Conservation (phyloP, 1,284 basidiomycete species). For the Mycena citricolor region DNA sequence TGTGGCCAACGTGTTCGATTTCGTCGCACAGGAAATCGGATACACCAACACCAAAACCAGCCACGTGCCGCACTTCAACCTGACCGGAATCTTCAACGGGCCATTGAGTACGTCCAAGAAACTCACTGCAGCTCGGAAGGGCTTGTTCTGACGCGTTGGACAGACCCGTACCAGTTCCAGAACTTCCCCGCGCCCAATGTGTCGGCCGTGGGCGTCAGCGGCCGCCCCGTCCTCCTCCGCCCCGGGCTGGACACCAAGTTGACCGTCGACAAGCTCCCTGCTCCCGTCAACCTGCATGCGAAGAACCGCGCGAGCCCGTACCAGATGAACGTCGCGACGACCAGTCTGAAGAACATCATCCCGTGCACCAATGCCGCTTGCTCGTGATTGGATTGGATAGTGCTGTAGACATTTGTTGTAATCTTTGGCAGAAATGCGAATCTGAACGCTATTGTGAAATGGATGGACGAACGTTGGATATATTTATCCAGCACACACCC, state of each 20-base stretch:
- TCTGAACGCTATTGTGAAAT: no score
- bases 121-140: no score
- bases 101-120: not conserved
- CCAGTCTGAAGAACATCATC: no score
- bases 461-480: no score
- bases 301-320: conserved; percentile 22
- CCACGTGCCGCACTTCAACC: conserved; percentile 2
- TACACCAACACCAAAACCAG: conserved; percentile 23
- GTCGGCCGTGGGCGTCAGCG: conserved; percentile 35
- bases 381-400: no score
- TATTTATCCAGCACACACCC: no score
- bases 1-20: conserved; percentile 3
- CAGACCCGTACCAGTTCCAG: conserved; percentile 30
- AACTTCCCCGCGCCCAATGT: conserved; percentile 40
- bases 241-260: conserved; percentile 31
- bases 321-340: no score
- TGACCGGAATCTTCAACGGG: not conserved
- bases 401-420: no score
- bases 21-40: not conserved
- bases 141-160: not conserved
- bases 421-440: no score
- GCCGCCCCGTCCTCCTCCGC: conserved; percentile 34
- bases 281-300: conserved; percentile 38
- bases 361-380: no score
- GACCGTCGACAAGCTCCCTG: conserved; percentile 29